Evolutionary conservation across 345 rosid species (phyloP).

Genomic region (Barbarea vulgaris): DNA sequence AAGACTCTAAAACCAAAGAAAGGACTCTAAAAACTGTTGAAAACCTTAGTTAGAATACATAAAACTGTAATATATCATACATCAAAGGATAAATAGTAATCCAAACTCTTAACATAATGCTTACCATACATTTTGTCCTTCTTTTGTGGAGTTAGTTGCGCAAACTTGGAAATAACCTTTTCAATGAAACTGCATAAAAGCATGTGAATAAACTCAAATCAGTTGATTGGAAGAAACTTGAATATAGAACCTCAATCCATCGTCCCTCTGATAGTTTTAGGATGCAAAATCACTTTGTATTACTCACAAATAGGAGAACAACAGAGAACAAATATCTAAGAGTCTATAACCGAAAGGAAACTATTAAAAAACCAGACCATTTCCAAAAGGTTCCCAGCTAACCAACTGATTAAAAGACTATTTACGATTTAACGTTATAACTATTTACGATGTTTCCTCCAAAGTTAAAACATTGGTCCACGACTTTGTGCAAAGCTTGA

Average conservation of each 20-base stretch:
- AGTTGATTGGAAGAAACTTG: not conserved
- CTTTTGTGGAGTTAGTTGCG: constrained; percentile 83
- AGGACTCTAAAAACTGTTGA: no score
- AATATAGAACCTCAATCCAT: constrained; percentile 4
- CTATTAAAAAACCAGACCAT: no score
- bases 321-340: not conserved
- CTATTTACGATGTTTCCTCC: no score
- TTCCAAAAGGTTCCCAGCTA: constrained; percentile 15
- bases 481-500: no score
- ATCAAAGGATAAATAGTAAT: constrained; percentile 17
- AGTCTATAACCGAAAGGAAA: not conserved
- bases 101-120: constrained; percentile 18
- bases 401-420: not conserved
- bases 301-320: not conserved
- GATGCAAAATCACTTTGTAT: not conserved
- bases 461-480: no score
- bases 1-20: no score
- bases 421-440: no score
- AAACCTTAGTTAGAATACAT: no score
- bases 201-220: not conserved
- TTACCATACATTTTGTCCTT: constrained; percentile 76
- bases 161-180: constrained; percentile 76
- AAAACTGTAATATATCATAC: no score
- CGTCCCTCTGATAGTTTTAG: not conserved
- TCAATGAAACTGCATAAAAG: constrained; percentile 59